phyloP scores from a whole-genome alignment of 1,284 basidiomycete genomes.

The Rhodotorula sp. region DNA sequence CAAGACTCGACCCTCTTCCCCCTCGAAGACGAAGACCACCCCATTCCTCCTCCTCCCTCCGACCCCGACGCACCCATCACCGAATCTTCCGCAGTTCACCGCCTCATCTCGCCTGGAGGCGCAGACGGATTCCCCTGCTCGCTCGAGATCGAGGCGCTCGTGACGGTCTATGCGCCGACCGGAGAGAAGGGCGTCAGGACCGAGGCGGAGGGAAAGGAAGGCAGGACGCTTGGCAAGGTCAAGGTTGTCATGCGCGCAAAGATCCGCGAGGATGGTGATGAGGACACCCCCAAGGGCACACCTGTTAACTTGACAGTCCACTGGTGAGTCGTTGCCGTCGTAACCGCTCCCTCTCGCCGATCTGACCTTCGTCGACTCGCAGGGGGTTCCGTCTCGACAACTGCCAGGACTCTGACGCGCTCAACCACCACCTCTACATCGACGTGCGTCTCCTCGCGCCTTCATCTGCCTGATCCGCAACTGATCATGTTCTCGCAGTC shows the following conservation, averaged over 20 bases:
- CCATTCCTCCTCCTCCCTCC: slow-evolving; percentile 15
- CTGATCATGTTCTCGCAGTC: slow-evolving; percentile 13
- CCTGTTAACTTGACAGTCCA: slow-evolving; percentile 38
- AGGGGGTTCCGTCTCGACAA: slow-evolving; percentile 38
- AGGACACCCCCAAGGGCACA: slow-evolving; percentile 20
- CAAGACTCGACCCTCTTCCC: slow-evolving; percentile 28
- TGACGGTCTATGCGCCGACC: slow-evolving; percentile 4
- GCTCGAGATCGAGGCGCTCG: slow-evolving; percentile 29
- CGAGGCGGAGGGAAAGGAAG: slow-evolving; percentile 1
- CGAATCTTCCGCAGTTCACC: slow-evolving; percentile 11
- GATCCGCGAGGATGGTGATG: slow-evolving; percentile 30
- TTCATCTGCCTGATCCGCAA: no score
- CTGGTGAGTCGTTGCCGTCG: slow-evolving; percentile 18
- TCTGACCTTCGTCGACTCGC: not conserved
- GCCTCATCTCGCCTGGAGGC: slow-evolving; percentile 29
- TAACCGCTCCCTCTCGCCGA: not conserved
- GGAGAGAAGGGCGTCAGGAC: not conserved
- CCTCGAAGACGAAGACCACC: slow-evolving; percentile 17
- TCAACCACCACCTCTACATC: slow-evolving; percentile 31
- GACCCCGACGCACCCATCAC: slow-evolving; percentile 13
- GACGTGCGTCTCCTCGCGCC: slow-evolving; percentile 14
- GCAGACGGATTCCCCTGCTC: slow-evolving; percentile 36
- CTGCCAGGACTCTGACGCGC: slow-evolving; percentile 14
- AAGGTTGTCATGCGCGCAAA: slow-evolving; percentile 34
- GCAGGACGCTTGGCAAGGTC: slow-evolving; percentile 4